These are phyloP conservation scores for Stereocaulon alpinum DNA, from an alignment of 495 filamentous ascomycete species.

Conservation along the genomic window DNA sequence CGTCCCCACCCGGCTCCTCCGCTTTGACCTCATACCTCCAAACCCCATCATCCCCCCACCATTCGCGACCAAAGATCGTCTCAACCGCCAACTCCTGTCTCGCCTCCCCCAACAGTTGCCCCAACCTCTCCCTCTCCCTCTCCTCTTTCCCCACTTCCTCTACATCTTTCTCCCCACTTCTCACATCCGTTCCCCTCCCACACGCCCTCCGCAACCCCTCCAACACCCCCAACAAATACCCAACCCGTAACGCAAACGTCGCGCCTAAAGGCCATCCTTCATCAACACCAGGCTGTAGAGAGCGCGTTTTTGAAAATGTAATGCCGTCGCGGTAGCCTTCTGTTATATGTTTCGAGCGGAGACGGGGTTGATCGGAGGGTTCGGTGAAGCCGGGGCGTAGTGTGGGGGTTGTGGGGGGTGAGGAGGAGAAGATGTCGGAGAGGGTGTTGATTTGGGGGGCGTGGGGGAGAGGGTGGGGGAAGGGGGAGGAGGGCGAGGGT, in stretches of 20 bases:
- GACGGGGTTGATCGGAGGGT: slow-evolving; percentile 64
- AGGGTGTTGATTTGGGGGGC: slow-evolving; percentile 2
- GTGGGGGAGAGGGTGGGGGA: neutral
- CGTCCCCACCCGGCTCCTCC: slow-evolving; percentile 23
- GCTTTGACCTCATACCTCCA: slow-evolving; percentile 47
- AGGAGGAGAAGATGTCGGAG: slow-evolving; percentile 22
- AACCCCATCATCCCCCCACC: slow-evolving; percentile 48
- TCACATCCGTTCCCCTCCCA: slow-evolving; percentile 15
- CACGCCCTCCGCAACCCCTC: slow-evolving; percentile 46
- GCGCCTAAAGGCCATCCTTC: slow-evolving; percentile 76
- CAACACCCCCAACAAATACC: slow-evolving; percentile 58
- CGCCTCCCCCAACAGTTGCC: slow-evolving; percentile 41
- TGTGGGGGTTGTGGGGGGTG: slow-evolving; percentile 15
- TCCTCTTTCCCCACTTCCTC: slow-evolving; percentile 8
- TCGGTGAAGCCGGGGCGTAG: neutral
- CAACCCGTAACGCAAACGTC: slow-evolving; percentile 59
- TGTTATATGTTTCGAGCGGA: slow-evolving; percentile 63
- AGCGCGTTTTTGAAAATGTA: slow-evolving; percentile 52
- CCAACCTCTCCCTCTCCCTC: slow-evolving; percentile 28
- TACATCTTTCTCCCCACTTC: no score
- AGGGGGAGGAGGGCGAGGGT: slow-evolving; percentile 6
- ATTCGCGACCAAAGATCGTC: slow-evolving; percentile 51
- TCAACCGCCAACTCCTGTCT: slow-evolving; percentile 49
- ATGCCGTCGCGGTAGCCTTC: slow-evolving; percentile 90
- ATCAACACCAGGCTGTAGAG: slow-evolving; percentile 79